phyloP scores from a whole-genome alignment of 139 green algal species.

The Haematococcus lacustris region DNA sequence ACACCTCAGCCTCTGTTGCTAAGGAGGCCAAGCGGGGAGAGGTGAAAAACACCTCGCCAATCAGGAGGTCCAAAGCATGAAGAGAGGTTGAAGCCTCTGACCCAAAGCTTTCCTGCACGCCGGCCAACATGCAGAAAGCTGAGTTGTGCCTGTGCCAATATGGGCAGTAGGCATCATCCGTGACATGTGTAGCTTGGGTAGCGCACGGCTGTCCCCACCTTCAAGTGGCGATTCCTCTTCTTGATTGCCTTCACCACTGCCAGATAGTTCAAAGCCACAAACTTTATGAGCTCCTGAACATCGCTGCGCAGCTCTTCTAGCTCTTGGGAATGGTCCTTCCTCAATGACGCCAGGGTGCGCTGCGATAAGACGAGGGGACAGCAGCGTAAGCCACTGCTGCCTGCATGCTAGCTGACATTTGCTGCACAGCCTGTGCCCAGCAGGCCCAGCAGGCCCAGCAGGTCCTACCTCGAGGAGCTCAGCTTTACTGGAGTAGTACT shows the following conservation, averaged over 20 bases:
- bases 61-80: conserved; percentile 54
- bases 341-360: too few relatives aligned
- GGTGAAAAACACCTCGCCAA: conserved; percentile 72
- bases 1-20: conserved; percentile 57
- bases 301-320: conserved; percentile 24
- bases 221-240: conserved; percentile 75
- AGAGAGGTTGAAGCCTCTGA: conserved; percentile 21
- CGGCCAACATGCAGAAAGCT: too few relatives aligned
- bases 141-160: too few relatives aligned
- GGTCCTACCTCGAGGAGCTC: conserved; percentile 39
- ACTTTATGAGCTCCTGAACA: conserved; percentile 53
- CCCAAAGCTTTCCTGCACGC: conserved; percentile 23
- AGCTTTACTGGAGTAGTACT: conserved; percentile 53
- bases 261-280: conserved; percentile 76
- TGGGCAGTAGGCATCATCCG: too few relatives aligned
- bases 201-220: too few relatives aligned
- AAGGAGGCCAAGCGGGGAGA: conserved; percentile 57
- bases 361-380: background rate
- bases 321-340: background rate
- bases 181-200: too few relatives aligned
- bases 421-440: too few relatives aligned
- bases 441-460: background rate
- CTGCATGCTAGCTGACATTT: too few relatives aligned
- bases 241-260: conserved; percentile 72
- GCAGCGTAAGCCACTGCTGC: too few relatives aligned